These are phyloP conservation scores for Lachancea meyersii DNA, from an alignment of 805 yeast species.

Conservation along the genomic window DNA sequence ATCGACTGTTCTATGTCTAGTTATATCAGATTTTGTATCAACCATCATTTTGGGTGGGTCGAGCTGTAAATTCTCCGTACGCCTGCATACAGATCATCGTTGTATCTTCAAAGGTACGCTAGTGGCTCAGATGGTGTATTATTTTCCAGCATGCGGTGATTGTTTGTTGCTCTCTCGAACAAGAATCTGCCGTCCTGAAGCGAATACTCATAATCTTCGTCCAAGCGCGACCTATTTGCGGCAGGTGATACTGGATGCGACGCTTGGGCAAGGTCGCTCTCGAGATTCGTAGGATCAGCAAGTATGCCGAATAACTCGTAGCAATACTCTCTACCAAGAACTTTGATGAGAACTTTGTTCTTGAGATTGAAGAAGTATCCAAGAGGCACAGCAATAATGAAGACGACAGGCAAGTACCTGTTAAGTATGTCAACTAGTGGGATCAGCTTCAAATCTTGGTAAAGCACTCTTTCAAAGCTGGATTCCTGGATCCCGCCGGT, in stretches of 20 bases:
- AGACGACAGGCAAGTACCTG: conserved; percentile 24
- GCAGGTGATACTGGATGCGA: conserved; percentile 1
- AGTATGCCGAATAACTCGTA: conserved; percentile 32
- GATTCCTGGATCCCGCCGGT: conserved; percentile 13
- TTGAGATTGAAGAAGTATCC: conserved; percentile 27
- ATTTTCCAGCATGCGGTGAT: conserved; percentile 13
- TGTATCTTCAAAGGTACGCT: neutral
- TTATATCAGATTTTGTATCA: too few species aligned
- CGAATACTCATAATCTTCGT: conserved; percentile 36
- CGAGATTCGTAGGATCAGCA: conserved; percentile 19
- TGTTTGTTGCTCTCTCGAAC: conserved; percentile 29
- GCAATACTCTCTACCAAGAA: conserved; percentile 31
- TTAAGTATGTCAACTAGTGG: conserved; percentile 27
- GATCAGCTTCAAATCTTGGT: conserved; percentile 25
- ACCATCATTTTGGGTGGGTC: too few species aligned
- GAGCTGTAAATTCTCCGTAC: too few species aligned
- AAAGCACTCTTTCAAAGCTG: conserved; percentile 24
- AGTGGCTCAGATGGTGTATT: neutral
- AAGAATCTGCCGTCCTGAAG: conserved; percentile 31
- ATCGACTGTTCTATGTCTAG: too few species aligned
- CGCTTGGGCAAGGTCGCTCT: conserved; percentile 14
- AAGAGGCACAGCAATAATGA: conserved; percentile 22
- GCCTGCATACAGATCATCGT: conserved; percentile 3
- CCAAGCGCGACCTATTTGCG: conserved; percentile 29
- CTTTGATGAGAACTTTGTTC: conserved; percentile 24